Evolutionary conservation across 1,284 basidiomycete genomes (phyloP).

Genomic region (Microbotryomycetes sp.): DNA sequence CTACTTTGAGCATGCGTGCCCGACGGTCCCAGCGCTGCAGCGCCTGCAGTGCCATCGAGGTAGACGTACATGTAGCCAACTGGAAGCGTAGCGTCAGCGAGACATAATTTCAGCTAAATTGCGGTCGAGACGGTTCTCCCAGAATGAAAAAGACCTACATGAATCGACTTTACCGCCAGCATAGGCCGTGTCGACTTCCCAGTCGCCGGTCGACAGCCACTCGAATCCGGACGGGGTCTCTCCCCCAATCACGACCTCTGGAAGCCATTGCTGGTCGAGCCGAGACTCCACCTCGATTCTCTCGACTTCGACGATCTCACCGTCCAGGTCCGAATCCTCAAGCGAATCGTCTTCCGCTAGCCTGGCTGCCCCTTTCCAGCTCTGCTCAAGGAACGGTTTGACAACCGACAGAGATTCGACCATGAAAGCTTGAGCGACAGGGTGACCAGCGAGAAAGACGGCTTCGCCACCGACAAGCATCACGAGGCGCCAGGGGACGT

Average conservation of each 20-base stretch:
- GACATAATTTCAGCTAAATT: too few relatives aligned
- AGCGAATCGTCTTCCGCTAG: conserved; percentile 27
- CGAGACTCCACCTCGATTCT: not conserved
- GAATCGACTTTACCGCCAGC: not conserved
- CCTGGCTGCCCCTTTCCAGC: not conserved
- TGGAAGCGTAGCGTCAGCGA: too few relatives aligned
- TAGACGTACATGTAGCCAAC: not conserved
- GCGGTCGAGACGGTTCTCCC: too few relatives aligned
- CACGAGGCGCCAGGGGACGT: conserved; percentile 29
- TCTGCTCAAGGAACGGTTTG: not conserved
- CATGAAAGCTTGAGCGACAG: conserved; percentile 14
- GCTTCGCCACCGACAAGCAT: conserved; percentile 28
- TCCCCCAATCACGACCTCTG: conserved; percentile 15
- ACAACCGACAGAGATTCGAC: not conserved
- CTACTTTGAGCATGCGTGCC: not conserved
- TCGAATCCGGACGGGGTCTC: conserved; percentile 8
- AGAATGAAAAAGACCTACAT: too few relatives aligned
- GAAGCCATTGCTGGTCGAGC: not conserved
- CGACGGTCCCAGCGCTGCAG: not conserved
- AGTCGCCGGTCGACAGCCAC: not conserved
- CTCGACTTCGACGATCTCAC: not conserved
- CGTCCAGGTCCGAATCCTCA: conserved; percentile 16
- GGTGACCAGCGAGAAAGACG: conserved; percentile 28
- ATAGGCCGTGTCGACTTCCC: not conserved
- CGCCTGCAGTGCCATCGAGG: not conserved